Evolutionary conservation across 352 stramenopile genomes (phyloP).

Genomic region (Phytophthora brassicae): DNA sequence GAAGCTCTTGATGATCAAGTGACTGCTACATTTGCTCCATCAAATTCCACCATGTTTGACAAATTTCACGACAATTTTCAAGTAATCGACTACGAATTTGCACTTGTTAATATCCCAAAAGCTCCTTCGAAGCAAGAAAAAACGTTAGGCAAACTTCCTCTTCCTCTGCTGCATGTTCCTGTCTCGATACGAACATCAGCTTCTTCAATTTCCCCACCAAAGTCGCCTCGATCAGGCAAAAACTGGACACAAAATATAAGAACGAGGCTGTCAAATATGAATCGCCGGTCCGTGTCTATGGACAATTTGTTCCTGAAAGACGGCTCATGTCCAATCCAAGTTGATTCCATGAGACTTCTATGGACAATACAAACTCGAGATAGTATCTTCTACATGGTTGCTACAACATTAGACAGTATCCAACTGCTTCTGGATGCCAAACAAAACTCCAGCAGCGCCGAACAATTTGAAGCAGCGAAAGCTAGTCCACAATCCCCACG

Average conservation of each 20-base stretch:
- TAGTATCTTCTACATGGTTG: slow-evolving; percentile 69
- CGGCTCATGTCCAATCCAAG: slow-evolving; percentile 74
- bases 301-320: slow-evolving; percentile 74
- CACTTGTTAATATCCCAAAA: slow-evolving; percentile 24
- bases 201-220: slow-evolving; percentile 6
- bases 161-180: slow-evolving; percentile 21
- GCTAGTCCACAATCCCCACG: slow-evolving; percentile 3
- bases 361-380: slow-evolving; percentile 83
- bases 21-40: slow-evolving; percentile 33
- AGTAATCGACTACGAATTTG: slow-evolving; percentile 52
- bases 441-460: slow-evolving; percentile 14
- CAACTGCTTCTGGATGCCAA: slow-evolving; percentile 44
- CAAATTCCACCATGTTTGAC: slow-evolving; percentile 27
- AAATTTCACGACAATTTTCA: slow-evolving; percentile 56
- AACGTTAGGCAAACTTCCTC: not conserved
- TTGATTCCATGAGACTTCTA: slow-evolving; percentile 79
- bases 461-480: not conserved
- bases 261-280: slow-evolving; percentile 52
- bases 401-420: slow-evolving; percentile 53
- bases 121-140: slow-evolving; percentile 16
- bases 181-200: slow-evolving; percentile 14
- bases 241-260: slow-evolving; percentile 61
- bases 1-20: slow-evolving; percentile 29
- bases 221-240: slow-evolving; percentile 40
- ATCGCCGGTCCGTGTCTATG: slow-evolving; percentile 66